Percentiles rank a stretch among this genome's conserved stretches.
Conservation (phyloP, 441 rosid species). For the Rhodomyrtus psidioides region DNA sequence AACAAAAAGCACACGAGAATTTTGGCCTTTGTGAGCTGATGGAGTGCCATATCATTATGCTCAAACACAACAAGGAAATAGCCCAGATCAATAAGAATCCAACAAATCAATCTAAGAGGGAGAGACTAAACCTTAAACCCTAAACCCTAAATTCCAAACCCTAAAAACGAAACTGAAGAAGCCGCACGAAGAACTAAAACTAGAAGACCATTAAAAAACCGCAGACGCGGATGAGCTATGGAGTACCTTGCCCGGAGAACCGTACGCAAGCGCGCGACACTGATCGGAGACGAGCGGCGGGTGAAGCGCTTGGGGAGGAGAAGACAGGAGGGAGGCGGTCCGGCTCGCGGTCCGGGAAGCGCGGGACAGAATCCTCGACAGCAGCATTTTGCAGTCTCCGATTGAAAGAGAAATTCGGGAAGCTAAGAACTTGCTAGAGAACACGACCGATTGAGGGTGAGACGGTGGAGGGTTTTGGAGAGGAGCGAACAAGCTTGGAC, state of each 20-base stretch:
- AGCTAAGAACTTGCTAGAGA: neutral
- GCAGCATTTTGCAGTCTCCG: constrained; percentile 19
- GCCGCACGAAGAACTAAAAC: neutral
- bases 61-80: neutral
- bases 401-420: neutral
- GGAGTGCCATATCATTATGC: neutral
- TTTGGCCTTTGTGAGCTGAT: neutral
- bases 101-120: neutral
- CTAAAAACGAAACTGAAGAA: neutral
- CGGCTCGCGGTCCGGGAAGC: constrained; percentile 36
- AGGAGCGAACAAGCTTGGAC: too few species aligned
- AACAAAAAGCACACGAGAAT: neutral
- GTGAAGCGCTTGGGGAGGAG: constrained; percentile 28
- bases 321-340: constrained; percentile 32
- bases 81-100: neutral
- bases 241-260: constrained; percentile 36
- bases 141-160: too few species aligned
- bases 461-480: too few species aligned
- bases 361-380: too few species aligned
- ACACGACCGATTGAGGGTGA: neutral
- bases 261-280: constrained; percentile 24
- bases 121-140: too few species aligned
- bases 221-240: neutral
- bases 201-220: constrained; percentile 10
- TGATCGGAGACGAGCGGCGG: constrained; percentile 25